These are phyloP conservation scores for Clavariopsis aquatica DNA, from an alignment of 495 filamentous ascomycete species.

Conservation along the genomic window DNA sequence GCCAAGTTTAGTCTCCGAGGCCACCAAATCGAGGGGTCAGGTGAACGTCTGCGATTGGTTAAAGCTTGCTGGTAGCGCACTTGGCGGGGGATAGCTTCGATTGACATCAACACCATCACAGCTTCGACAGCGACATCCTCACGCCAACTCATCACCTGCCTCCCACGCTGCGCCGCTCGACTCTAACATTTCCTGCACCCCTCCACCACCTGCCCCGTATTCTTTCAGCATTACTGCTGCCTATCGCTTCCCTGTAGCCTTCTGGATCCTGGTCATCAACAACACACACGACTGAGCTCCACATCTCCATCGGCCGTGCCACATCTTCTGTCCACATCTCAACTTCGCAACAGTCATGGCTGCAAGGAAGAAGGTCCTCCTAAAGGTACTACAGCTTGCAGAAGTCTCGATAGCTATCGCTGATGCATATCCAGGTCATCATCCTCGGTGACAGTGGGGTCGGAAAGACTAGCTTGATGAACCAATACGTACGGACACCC, in stretches of 20 bases:
- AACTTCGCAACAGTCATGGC: slow-evolving; percentile 59
- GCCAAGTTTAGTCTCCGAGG: not conserved
- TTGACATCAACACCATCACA: slow-evolving; percentile 11
- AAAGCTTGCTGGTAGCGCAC: slow-evolving; percentile 2
- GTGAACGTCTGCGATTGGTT: slow-evolving; percentile 6
- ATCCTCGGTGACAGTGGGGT: slow-evolving; percentile 98
- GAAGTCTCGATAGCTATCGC: not conserved
- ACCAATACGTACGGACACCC: slow-evolving; percentile 89
- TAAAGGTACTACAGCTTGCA: slow-evolving; percentile 69
- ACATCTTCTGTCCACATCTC: slow-evolving; percentile 7
- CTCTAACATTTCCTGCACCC: not conserved
- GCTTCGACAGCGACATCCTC: not conserved
- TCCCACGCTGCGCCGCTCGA: not conserved
- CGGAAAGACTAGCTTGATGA: slow-evolving; percentile 99
- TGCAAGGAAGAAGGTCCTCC: slow-evolving; percentile 92
- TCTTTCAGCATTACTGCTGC: slow-evolving; percentile 11
- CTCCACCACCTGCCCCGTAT: not conserved
- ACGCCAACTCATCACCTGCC: not conserved
- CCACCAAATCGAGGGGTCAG: not conserved
- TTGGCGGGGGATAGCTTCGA: slow-evolving; percentile 6
- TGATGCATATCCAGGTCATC: slow-evolving; percentile 69
- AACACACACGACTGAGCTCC: slow-evolving; percentile 5
- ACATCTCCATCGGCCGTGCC: slow-evolving; percentile 10
- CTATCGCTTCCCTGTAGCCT: slow-evolving; percentile 20
- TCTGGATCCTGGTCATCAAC: not conserved